phyloP scores from a whole-genome alignment of 495 filamentous ascomycete genomes.

The Penicillium chermesinum region DNA sequence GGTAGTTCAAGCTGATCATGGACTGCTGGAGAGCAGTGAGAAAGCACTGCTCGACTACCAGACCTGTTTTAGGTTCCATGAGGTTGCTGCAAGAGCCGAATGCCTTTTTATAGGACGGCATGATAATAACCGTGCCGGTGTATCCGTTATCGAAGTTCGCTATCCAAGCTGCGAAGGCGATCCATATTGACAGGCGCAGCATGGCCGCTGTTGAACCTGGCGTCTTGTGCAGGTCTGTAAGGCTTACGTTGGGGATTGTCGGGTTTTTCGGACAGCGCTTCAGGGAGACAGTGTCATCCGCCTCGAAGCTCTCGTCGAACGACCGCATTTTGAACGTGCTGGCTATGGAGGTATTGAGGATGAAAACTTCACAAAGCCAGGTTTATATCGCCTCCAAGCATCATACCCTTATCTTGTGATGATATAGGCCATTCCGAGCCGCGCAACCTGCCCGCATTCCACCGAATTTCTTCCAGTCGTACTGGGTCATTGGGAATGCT shows the following conservation, averaged over 20 bases:
- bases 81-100: constrained; percentile 21
- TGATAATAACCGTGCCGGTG: constrained; percentile 21
- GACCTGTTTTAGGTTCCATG: constrained; percentile 8
- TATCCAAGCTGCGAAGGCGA: constrained; percentile 25
- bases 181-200: constrained; percentile 21
- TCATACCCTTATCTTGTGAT: neutral
- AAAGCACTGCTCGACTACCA: constrained; percentile 10
- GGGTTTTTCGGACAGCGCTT: neutral
- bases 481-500: constrained; percentile 18
- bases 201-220: constrained; percentile 14
- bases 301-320: neutral
- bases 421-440: neutral
- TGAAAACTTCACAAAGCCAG: neutral
- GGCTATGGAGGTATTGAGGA: neutral
- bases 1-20: constrained; percentile 23
- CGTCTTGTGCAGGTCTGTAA: neutral
- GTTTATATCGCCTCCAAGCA: neutral
- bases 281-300: constrained; percentile 1
- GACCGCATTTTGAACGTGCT: neutral
- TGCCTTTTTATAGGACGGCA: constrained; percentile 22
- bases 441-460: constrained; percentile 14
- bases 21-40: constrained; percentile 26
- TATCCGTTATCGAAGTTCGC: constrained; percentile 26
- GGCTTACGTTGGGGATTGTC: neutral
- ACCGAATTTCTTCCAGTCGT: constrained; percentile 9